These are phyloP conservation scores for Larix kaempferi DNA, from an alignment of 75 land plant species.

Conservation along the genomic window DNA sequence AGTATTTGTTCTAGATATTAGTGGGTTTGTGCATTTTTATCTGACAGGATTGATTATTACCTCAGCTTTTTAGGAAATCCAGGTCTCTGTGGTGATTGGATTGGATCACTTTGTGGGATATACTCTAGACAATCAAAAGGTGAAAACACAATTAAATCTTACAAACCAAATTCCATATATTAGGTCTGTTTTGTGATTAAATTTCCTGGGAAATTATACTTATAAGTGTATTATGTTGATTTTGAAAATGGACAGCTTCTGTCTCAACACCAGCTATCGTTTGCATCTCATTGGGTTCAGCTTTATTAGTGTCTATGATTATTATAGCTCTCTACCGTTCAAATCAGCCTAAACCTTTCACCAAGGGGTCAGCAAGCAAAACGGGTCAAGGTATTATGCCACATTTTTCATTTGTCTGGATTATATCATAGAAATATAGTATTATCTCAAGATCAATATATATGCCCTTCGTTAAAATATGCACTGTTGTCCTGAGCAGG, in stretches of 20 bases:
- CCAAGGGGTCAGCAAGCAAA: conserved; percentile 44
- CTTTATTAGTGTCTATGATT: conserved; percentile 53
- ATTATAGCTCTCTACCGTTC: conserved; percentile 52
- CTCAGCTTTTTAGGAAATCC: conserved; percentile 80
- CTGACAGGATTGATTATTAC: not conserved
- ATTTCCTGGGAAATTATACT: not conserved
- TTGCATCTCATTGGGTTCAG: conserved; percentile 61
- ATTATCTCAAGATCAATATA: not conserved
- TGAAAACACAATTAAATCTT: not conserved
- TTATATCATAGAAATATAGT: not conserved
- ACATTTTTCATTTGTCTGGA: not conserved
- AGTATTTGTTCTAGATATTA: not conserved
- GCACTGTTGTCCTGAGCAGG: conserved; percentile 16
- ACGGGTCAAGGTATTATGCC: not conserved
- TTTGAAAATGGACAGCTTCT: conserved; percentile 25
- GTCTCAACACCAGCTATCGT: conserved; percentile 67
- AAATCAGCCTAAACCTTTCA: conserved; percentile 30
- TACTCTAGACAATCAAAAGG: conserved; percentile 39
- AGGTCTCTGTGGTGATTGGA: conserved; percentile 74
- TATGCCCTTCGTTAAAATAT: too few species aligned
- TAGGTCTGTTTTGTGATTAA: not conserved
- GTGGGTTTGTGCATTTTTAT: not conserved
- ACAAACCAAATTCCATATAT: not conserved
- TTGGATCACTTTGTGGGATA: conserved; percentile 36
- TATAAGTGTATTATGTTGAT: not conserved